A percentile compares a stretch with the other conserved stretches of the same genome.
These are phyloP conservation scores for Domatiomyces catenatus DNA, from an alignment of 2,329 filamentous ascomycete species.

Conservation along the genomic window DNA sequence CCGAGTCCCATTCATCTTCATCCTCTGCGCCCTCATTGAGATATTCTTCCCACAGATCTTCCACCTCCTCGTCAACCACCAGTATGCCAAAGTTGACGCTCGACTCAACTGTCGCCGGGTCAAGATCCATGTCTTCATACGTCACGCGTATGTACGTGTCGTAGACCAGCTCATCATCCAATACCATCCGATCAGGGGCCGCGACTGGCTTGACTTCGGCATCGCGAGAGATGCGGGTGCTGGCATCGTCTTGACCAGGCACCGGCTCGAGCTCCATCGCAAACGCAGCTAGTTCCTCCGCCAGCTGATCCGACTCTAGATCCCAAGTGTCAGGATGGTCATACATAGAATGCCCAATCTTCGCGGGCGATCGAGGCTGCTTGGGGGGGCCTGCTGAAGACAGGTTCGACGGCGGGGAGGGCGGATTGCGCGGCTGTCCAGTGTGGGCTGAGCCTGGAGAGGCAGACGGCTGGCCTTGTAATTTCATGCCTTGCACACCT, in stretches of 20 bases:
- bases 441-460: background rate
- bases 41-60: conserved; percentile 43
- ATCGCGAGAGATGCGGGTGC: background rate
- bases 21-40: conserved; percentile 38
- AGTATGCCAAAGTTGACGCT: conserved; percentile 27
- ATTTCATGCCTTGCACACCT: conserved; percentile 5
- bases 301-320: conserved; percentile 28
- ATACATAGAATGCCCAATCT: conserved; percentile 23
- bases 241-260: background rate
- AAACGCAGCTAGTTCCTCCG: conserved; percentile 27
- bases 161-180: conserved; percentile 42
- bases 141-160: conserved; percentile 44
- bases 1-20: conserved; percentile 41
- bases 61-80: conserved; percentile 35
- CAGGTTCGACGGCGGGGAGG: conserved; percentile 21
- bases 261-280: conserved; percentile 27
- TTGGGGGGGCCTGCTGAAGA: conserved; percentile 20
- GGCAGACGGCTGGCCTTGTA: background rate
- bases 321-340: conserved; percentile 27
- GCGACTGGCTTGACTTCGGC: background rate
- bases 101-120: conserved; percentile 8
- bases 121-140: conserved; percentile 17
- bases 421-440: conserved; percentile 1
- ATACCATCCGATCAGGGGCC: background rate
- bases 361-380: conserved; percentile 5